Percentiles rank a stretch among this genome's conserved stretches.
phyloP scores from a whole-genome alignment of 352 stramenopile genomes.

The Phytophthora crassamura region DNA sequence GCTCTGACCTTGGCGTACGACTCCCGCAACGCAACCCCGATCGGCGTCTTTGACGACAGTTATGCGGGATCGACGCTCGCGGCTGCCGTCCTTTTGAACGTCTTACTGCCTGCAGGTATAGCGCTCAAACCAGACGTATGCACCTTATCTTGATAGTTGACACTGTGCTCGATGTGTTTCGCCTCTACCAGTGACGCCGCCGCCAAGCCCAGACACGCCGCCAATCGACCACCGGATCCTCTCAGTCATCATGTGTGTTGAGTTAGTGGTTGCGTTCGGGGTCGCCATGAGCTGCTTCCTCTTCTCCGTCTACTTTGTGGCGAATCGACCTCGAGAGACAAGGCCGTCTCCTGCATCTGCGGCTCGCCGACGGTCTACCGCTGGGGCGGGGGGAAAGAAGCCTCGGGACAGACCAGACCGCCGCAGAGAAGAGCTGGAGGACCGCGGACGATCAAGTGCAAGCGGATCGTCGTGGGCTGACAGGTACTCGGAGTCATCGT shows the following conservation, averaged over 20 bases:
- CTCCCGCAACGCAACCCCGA: conserved; percentile 41
- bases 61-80: conserved; percentile 67
- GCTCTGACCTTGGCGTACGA: conserved; percentile 54
- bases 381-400: conserved; percentile 25
- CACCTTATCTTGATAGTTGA: conserved; percentile 13
- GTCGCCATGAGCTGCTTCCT: conserved; percentile 85
- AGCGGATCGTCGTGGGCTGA: conserved; percentile 34
- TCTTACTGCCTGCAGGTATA: conserved; percentile 78
- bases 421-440: conserved; percentile 28
- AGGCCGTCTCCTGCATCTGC: conserved; percentile 25
- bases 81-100: conserved; percentile 71
- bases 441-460: conserved; percentile 20
- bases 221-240: conserved; percentile 86
- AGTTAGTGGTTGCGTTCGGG: conserved; percentile 83
- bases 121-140: no score
- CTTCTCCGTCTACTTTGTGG: conserved; percentile 90
- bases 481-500: conserved; percentile 40
- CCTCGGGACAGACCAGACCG: conserved; percentile 27
- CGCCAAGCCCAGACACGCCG: conserved; percentile 76
- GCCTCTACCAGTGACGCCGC: conserved; percentile 54
- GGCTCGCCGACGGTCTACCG: conserved; percentile 28
- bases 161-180: conserved; percentile 11
- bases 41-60: conserved; percentile 58
- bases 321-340: conserved; percentile 71
- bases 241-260: conserved; percentile 87